These are phyloP conservation scores for Sugiyamaella castrensis DNA, from an alignment of 1,139 yeast genomes.

Conservation along the genomic window DNA sequence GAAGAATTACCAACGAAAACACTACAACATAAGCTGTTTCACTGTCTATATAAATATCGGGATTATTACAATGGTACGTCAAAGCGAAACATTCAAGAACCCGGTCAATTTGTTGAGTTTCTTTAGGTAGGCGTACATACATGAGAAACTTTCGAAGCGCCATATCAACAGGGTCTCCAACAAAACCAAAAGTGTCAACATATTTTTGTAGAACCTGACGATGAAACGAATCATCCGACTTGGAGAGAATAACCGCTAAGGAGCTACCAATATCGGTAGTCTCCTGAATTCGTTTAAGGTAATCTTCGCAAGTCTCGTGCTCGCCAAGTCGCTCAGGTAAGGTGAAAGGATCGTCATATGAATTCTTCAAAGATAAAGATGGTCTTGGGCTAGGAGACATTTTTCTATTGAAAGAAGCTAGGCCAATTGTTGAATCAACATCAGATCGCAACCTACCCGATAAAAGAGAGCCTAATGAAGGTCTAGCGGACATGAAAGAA, in stretches of 20 bases:
- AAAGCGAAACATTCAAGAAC: slow-evolving; percentile 54
- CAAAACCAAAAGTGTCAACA: slow-evolving; percentile 45
- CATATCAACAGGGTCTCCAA: slow-evolving; percentile 56
- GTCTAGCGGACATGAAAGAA: slow-evolving; percentile 14
- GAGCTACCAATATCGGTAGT: slow-evolving; percentile 38
- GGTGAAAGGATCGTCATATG: neutral
- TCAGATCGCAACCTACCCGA: slow-evolving; percentile 21
- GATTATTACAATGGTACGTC: slow-evolving; percentile 46
- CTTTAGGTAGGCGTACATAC: slow-evolving; percentile 57
- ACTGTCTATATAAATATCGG: slow-evolving; percentile 38
- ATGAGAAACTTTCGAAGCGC: slow-evolving; percentile 57
- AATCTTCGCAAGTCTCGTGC: slow-evolving; percentile 40
- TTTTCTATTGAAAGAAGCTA: slow-evolving; percentile 1
- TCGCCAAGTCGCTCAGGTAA: slow-evolving; percentile 35
- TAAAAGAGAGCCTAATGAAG: slow-evolving; percentile 23
- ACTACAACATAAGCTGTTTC: slow-evolving; percentile 57
- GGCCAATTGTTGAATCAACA: slow-evolving; percentile 9
- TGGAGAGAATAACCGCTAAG: slow-evolving; percentile 42
- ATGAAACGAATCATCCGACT: slow-evolving; percentile 39
- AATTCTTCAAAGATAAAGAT: slow-evolving; percentile 6
- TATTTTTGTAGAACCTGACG: slow-evolving; percentile 41
- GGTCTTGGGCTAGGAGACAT: slow-evolving; percentile 9
- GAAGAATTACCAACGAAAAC: slow-evolving; percentile 62
- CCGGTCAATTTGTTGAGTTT: slow-evolving; percentile 69
- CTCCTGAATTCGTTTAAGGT: slow-evolving; percentile 35